These are phyloP conservation scores for Kurtzmaniella natalensis DNA, from an alignment of 1,139 yeast species.

Conservation along the genomic window DNA sequence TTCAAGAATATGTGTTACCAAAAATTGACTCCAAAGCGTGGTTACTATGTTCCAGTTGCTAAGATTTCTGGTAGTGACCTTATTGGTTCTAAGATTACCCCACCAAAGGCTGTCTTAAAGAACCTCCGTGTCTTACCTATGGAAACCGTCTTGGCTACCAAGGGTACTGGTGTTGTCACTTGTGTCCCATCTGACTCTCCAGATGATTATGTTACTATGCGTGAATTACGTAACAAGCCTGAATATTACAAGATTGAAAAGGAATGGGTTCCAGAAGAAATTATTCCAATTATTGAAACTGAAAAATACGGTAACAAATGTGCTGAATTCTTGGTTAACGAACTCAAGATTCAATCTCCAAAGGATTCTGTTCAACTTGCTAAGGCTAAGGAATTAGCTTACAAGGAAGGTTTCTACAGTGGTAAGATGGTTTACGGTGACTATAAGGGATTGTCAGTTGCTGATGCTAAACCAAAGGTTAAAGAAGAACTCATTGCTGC, in stretches of 20 bases:
- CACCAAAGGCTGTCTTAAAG: slow-evolving; percentile 73
- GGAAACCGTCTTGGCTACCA: slow-evolving; percentile 92
- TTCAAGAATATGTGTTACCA: slow-evolving; percentile 97
- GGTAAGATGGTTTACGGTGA: slow-evolving; percentile 80
- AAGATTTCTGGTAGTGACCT: slow-evolving; percentile 66
- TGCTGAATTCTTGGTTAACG: slow-evolving; percentile 82
- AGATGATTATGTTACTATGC: slow-evolving; percentile 86
- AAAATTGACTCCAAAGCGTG: slow-evolving; percentile 86
- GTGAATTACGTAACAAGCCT: slow-evolving; percentile 83
- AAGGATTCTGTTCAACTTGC: slow-evolving; percentile 86
- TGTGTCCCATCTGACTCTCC: slow-evolving; percentile 99
- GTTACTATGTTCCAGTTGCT: slow-evolving; percentile 60
- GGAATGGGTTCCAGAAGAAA: slow-evolving; percentile 80
- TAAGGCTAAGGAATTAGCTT: slow-evolving; percentile 89
- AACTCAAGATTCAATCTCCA: slow-evolving; percentile 89
- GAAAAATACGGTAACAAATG: slow-evolving; percentile 84
- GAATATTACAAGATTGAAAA: slow-evolving; percentile 83
- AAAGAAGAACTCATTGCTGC: slow-evolving; percentile 73
- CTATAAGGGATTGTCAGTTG: slow-evolving; percentile 87
- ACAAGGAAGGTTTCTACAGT: slow-evolving; percentile 94
- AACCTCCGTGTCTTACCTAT: slow-evolving; percentile 87
- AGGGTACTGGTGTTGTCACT: slow-evolving; percentile 99
- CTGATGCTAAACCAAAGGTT: slow-evolving; percentile 83
- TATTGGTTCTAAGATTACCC: slow-evolving; percentile 81
- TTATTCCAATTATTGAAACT: slow-evolving; percentile 71